Evolutionary conservation across 305 asterid genomes (phyloP), one percentile per base, ranked within the genome.

Genomic region (Lippia alba): DNA sequence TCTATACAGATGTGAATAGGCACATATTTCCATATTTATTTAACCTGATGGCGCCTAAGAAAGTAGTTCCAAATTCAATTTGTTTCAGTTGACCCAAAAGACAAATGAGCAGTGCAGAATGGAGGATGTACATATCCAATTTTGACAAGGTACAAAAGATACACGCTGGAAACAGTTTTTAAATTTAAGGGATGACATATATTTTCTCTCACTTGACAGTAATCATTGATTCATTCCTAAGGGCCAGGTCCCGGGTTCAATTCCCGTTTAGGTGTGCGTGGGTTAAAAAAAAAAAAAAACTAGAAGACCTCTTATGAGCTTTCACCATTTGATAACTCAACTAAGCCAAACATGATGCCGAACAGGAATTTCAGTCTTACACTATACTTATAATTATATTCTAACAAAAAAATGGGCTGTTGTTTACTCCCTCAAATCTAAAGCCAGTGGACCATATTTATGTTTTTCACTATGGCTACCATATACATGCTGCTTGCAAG

Each of bases 31-130:
- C 4, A 30, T 41, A 59, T 30, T 49, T n/a, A n/a, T n/a, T n/a
- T n/a, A n/a, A n/a, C n/a, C n/a, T n/a, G n/a, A n/a, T n/a, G n/a
- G n/a, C n/a, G n/a, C n/a, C n/a, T n/a, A n/a, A n/a, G n/a, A n/a
- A n/a, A n/a, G n/a, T n/a, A n/a, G n/a, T n/a, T n/a, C 69, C 4
- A 30, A 51, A 59, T 30, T 49, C 60, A 2, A 58, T 62, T 53
- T 60, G 32, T 55, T 20, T 34, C 66, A 63, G 30, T 17, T 32
- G 68, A 49, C 44, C 10, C 12, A 39, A 41, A 8, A 36, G 68
- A 4, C 14, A 69, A 70, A 64, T 64, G 60, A 64, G 59, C 41
- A 65, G 62, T 63, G 12, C 34, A 48, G n/a, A 49, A 15, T 49
- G 49, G 66, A 34, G 36, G 46, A 8, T 17, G 53, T 30, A 20